Conservation (phyloP, 495 filamentous ascomycete species). For the Daldinia vernicosa region DNA sequence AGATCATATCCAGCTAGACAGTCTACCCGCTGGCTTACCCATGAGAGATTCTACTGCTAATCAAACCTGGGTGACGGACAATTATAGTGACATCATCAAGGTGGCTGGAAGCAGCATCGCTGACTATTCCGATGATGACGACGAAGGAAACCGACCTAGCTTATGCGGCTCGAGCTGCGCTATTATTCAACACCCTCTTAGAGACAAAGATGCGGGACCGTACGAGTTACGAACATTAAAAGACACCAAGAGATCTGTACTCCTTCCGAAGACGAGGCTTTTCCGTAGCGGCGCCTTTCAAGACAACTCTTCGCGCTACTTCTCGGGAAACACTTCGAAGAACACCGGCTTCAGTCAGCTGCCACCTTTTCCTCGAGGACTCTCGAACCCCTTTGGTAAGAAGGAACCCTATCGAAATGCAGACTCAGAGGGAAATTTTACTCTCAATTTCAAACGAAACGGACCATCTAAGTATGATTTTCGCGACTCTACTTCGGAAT, state of each 20-base stretch:
- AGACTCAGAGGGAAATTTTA: constrained; percentile 18
- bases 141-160: constrained; percentile 11
- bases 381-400: constrained; percentile 39
- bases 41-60: constrained; percentile 19
- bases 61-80: constrained; percentile 41
- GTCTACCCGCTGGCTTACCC: neutral
- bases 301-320: constrained; percentile 39
- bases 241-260: constrained; percentile 37
- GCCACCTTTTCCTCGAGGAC: constrained; percentile 32
- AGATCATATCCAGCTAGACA: neutral
- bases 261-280: constrained; percentile 40
- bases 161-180: constrained; percentile 36
- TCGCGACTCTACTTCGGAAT: constrained; percentile 38
- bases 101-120: constrained; percentile 49
- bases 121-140: constrained; percentile 48
- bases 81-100: neutral
- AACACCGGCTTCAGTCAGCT: constrained; percentile 18
- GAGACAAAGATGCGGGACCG: neutral
- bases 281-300: constrained; percentile 45
- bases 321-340: constrained; percentile 23
- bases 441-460: constrained; percentile 10
- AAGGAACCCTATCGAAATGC: constrained; percentile 15
- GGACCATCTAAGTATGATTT: constrained; percentile 38
- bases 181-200: constrained; percentile 41
- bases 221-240: constrained; percentile 37